Percentiles rank a stretch among this genome's conserved stretches.
phyloP scores from a whole-genome alignment of 306 rosid genomes.

The Fagus crenata region DNA sequence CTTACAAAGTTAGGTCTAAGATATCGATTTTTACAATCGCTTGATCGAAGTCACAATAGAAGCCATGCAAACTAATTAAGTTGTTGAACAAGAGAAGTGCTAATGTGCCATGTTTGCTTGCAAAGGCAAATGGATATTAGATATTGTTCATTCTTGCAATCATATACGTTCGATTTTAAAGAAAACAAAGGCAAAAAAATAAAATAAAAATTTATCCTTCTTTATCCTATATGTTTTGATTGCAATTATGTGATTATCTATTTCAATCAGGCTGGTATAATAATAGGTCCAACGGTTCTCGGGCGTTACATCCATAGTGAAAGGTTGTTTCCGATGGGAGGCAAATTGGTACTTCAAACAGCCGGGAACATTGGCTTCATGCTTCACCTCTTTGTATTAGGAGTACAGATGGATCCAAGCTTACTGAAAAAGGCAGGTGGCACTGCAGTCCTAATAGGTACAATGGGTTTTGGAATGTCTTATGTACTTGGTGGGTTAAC shows the following conservation, averaged over 20 bases:
- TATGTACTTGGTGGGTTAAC: not conserved
- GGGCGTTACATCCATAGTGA: not conserved
- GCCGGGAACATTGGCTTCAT: constrained; percentile 19
- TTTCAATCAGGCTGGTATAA: constrained; percentile 15
- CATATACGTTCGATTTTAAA: not conserved
- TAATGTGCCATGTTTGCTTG: too few relatives aligned
- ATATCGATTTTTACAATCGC: too few relatives aligned
- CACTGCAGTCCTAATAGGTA: constrained; percentile 3
- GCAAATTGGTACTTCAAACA: constrained; percentile 14
- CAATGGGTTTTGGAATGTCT: constrained; percentile 3
- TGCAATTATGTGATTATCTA: too few relatives aligned
- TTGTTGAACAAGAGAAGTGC: too few relatives aligned
- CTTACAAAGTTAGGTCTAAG: too few relatives aligned
- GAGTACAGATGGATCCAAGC: constrained; percentile 2
- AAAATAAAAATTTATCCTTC: too few relatives aligned
- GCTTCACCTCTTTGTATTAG: constrained; percentile 12
- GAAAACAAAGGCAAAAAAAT: too few relatives aligned
- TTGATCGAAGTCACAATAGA: too few relatives aligned
- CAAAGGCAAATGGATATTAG: too few relatives aligned
- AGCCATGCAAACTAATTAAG: too few relatives aligned
- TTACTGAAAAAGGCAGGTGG: constrained; percentile 4
- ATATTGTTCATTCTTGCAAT: not conserved
- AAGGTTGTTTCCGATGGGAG: not conserved
- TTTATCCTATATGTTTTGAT: too few relatives aligned
- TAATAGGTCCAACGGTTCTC: constrained; percentile 25